Evolutionary conservation across 345 rosid genomes (phyloP).

Genomic region (Eucalyptus erythrocorys): DNA sequence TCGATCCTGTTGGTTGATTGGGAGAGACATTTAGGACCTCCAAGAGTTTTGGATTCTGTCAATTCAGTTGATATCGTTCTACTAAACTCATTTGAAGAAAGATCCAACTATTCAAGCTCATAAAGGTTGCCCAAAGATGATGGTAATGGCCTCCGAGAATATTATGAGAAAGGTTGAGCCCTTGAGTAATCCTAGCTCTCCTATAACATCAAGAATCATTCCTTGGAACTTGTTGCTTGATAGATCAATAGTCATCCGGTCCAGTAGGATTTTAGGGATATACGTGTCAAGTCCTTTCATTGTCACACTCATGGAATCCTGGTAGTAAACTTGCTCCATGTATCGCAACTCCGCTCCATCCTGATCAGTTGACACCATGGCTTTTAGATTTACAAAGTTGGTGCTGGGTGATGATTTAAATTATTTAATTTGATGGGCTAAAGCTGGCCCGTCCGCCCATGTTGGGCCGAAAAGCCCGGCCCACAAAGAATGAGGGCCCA

Average conservation of each 20-base stretch:
- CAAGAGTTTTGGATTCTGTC: neutral
- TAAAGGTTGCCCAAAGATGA: neutral
- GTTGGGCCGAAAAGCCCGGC: too few relatives aligned
- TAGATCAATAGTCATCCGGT: neutral
- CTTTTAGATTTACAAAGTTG: neutral
- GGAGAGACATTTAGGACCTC: neutral
- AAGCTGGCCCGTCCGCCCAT: too few relatives aligned
- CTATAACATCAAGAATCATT: neutral
- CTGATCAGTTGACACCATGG: neutral
- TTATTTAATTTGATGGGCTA: too few relatives aligned
- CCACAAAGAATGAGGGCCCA: too few relatives aligned
- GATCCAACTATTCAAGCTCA: neutral
- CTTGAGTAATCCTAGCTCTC: neutral
- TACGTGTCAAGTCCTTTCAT: neutral
- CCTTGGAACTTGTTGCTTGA: neutral
- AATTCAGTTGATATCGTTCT: neutral
- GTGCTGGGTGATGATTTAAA: too few relatives aligned
- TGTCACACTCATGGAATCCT: neutral
- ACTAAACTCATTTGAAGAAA: neutral
- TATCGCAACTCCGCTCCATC: neutral
- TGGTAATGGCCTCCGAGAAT: neutral
- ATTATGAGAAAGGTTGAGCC: neutral
- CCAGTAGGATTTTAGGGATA: neutral
- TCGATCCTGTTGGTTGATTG: neutral
- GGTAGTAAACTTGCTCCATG: neutral